A percentile compares a stretch with the other conserved stretches of the same genome.
phyloP scores from a whole-genome alignment of 331 rosid species.

The Pyracantha coccinea region DNA sequence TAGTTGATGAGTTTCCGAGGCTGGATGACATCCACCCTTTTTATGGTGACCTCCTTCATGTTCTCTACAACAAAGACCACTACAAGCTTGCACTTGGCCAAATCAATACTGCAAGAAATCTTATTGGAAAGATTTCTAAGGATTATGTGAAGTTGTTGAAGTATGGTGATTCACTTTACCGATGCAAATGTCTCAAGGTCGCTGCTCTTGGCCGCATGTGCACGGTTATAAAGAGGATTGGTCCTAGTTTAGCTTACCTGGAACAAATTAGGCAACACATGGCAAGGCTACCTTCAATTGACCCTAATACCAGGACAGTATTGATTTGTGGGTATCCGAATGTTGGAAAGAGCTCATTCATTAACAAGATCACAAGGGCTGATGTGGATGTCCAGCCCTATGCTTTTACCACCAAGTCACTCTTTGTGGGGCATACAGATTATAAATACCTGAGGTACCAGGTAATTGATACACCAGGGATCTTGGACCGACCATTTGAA shows the following conservation, averaged over 20 bases:
- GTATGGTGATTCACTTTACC: constrained; percentile 75
- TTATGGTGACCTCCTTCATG: constrained; percentile 69
- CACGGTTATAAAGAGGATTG: constrained; percentile 75
- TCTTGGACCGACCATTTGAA: constrained; percentile 73
- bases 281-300: constrained; percentile 82
- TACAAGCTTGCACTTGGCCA: constrained; percentile 84
- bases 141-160: constrained; percentile 74
- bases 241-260: constrained; percentile 78
- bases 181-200: constrained; percentile 77
- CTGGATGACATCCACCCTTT: constrained; percentile 60
- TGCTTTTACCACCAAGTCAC: constrained; percentile 86
- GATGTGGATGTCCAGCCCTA: constrained; percentile 94
- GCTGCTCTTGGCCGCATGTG: constrained; percentile 97
- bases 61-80: constrained; percentile 76
- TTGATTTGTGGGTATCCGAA: constrained; percentile 79
- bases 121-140: constrained; percentile 62
- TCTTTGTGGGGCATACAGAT: constrained; percentile 85
- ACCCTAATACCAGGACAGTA: constrained; percentile 60
- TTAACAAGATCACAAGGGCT: constrained; percentile 78
- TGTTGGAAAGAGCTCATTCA: constrained; percentile 76
- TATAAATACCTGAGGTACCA: constrained; percentile 74
- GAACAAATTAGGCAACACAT: constrained; percentile 89
- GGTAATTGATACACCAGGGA: constrained; percentile 77
- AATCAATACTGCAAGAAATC: constrained; percentile 69
- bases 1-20: constrained; percentile 57